Conservation (phyloP, 1,284 basidiomycete genomes). For the Farysia itapuensis region DNA sequence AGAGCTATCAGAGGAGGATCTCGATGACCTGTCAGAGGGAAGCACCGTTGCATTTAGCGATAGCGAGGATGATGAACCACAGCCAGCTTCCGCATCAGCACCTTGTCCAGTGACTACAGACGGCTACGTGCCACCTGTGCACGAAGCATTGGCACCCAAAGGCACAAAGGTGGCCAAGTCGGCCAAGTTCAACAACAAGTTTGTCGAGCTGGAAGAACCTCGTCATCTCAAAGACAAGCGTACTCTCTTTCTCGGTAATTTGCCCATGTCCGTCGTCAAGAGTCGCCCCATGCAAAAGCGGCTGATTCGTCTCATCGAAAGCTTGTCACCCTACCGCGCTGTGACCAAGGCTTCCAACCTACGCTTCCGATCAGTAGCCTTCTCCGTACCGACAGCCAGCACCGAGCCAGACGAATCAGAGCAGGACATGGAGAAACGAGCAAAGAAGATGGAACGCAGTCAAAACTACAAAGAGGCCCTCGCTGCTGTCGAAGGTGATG, state of each 20-base stretch:
- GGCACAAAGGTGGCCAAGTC: neutral
- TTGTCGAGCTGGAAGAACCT: conserved; percentile 39
- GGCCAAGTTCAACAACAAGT: conserved; percentile 31
- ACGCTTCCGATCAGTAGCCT: conserved; percentile 59
- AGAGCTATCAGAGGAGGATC: conserved; percentile 3
- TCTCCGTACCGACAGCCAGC: conserved; percentile 55
- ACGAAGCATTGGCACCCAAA: conserved; percentile 51
- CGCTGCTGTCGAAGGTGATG: conserved; percentile 56
- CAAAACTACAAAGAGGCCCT: conserved; percentile 69
- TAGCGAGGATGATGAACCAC: conserved; percentile 12
- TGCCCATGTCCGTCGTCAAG: conserved; percentile 75
- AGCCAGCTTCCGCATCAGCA: conserved; percentile 15
- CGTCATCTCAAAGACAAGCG: conserved; percentile 68
- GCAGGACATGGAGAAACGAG: conserved; percentile 51
- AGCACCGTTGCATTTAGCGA: conserved; percentile 1
- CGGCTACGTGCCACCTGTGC: conserved; percentile 53
- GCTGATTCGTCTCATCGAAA: conserved; percentile 59
- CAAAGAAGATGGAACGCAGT: conserved; percentile 62
- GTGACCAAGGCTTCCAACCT: conserved; percentile 41
- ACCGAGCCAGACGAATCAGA: conserved; percentile 51
- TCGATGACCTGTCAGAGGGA: no score
- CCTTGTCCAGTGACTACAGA: conserved; percentile 15
- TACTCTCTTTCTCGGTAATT: conserved; percentile 91
- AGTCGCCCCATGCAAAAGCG: conserved; percentile 61
- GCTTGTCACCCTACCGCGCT: conserved; percentile 44